phyloP scores from a whole-genome alignment of 1,139 yeast genomes.

The Suhomyces coccinellae region DNA sequence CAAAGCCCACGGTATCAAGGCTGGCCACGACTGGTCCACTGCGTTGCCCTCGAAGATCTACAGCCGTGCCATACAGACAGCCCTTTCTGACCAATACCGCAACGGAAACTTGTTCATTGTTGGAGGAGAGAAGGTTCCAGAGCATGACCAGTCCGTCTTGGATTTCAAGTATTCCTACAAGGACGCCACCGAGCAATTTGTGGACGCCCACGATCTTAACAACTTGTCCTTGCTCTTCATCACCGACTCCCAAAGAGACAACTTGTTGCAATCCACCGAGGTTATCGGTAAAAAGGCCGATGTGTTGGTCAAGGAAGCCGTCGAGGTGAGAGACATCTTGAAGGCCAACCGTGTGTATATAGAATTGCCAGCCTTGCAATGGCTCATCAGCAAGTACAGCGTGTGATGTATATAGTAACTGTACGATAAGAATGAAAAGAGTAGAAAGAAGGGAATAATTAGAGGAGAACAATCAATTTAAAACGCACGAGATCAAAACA shows the following conservation, averaged over 20 bases:
- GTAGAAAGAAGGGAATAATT: not conserved
- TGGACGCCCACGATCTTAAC: conserved; percentile 54
- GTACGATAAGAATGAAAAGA: not conserved
- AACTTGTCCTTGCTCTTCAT: conserved; percentile 67
- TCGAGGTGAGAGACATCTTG: conserved; percentile 81
- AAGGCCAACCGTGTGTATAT: conserved; percentile 77
- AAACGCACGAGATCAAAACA: too few relatives aligned
- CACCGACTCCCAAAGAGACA: conserved; percentile 52
- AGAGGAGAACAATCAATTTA: too few relatives aligned
- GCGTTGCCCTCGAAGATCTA: conserved; percentile 77
- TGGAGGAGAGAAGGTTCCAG: conserved; percentile 46
- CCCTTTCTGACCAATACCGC: conserved; percentile 77
- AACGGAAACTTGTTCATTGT: conserved; percentile 69
- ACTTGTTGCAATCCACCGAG: conserved; percentile 54
- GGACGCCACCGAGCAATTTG: conserved; percentile 58
- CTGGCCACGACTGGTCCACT: conserved; percentile 89
- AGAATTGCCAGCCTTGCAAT: conserved; percentile 73
- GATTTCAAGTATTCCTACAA: conserved; percentile 52
- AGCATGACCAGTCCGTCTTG: conserved; percentile 25
- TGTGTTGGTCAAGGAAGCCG: conserved; percentile 72
- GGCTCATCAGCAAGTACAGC: conserved; percentile 41
- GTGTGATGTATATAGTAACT: conserved; percentile 7
- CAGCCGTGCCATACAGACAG: conserved; percentile 72
- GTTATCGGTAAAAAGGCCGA: conserved; percentile 53
- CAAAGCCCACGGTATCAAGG: conserved; percentile 84